These are phyloP conservation scores for Sutorius australiensis DNA, from an alignment of 768 basidiomycete species.

Conservation along the genomic window DNA sequence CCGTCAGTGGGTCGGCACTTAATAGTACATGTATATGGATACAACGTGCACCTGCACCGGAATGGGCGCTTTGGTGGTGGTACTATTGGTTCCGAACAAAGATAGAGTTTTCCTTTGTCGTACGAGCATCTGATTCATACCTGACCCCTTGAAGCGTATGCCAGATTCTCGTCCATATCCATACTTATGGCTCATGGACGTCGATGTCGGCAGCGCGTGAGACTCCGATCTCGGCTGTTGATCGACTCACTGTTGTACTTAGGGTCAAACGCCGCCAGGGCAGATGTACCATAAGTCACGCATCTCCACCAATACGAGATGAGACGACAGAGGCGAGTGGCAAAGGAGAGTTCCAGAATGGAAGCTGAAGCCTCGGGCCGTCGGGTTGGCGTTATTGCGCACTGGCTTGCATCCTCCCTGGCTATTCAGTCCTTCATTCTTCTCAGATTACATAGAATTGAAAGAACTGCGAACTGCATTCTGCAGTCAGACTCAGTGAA, in stretches of 20 bases:
- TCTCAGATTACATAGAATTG: conserved; percentile 8
- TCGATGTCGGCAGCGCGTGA: conserved; percentile 20
- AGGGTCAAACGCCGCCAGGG: conserved; percentile 11
- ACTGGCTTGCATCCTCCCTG: conserved; percentile 5
- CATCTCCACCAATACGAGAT: conserved; percentile 15
- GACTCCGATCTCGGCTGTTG: conserved; percentile 18
- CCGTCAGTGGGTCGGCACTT: not conserved
- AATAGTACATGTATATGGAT: conserved; percentile 3
- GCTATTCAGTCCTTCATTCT: conserved; percentile 2
- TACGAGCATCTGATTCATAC: not conserved
- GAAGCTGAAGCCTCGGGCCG: conserved; percentile 4
- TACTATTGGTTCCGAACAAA: conserved; percentile 11
- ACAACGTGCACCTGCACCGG: not conserved
- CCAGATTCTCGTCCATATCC: not conserved
- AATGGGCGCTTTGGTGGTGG: conserved; percentile 1
- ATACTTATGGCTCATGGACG: not conserved
- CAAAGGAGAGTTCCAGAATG: conserved; percentile 11
- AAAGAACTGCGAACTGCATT: not conserved
- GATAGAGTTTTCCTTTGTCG: not conserved
- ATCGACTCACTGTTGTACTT: not conserved
- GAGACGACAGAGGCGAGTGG: conserved; percentile 20
- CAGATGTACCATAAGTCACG: not conserved
- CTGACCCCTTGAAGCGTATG: not conserved
- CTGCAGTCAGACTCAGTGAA: not conserved
- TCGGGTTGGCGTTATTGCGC: not conserved